Base-by-base conservation (phyloP, 2,329 filamentous ascomycete genomes). In the Uncinocarpus reesii region DNA sequence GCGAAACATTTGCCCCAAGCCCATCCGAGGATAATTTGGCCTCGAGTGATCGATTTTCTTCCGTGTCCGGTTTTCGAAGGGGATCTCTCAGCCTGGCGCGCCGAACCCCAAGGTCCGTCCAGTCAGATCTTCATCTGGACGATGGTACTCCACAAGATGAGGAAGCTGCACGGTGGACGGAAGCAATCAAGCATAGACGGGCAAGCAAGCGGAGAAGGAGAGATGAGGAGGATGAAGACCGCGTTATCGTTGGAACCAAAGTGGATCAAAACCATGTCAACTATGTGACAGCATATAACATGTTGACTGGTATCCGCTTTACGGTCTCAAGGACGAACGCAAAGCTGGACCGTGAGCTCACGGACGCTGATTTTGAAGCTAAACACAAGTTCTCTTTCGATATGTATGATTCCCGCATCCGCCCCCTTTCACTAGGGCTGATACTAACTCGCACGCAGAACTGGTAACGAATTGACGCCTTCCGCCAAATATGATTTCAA, bases 401-500 rank as follows among this genome's bases (percentile, higher is more conserved):
- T 68, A 93, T 96, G 84, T 90, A 74, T 70, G 83, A 74, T 47
- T 40, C 24, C 37, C 13, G 42, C 28, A 31, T 13, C n/a, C 21
- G 7, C 32, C 2, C 21, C 15, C 36, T 40, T 11, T 8, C 21
- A 21, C 10, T 8, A 3, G 18, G 32, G 4, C 50, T 38, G 1
- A 16, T 41, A 37, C 45, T 50, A 46, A 54, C 71, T 76, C 57
- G 71, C 59, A 26, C 44, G 49, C 60, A 89, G 85, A 62, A 93
- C 89, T 56, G 92, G 92, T 55, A 95, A 95, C 65, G 92, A 98
- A 72, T 74, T 98, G 64, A 94, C 94, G 4, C 92, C 92, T 18
- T 95, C 90, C 53, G 89, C 92, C 57, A 96, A 98, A 70, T 98
- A 98, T 72, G 92, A 98, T 71, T 98, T 98, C 80, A 98, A 98